Evolutionary conservation across 768 basidiomycete genomes (phyloP).

Genomic region (Boletus rufocinnamomeus): DNA sequence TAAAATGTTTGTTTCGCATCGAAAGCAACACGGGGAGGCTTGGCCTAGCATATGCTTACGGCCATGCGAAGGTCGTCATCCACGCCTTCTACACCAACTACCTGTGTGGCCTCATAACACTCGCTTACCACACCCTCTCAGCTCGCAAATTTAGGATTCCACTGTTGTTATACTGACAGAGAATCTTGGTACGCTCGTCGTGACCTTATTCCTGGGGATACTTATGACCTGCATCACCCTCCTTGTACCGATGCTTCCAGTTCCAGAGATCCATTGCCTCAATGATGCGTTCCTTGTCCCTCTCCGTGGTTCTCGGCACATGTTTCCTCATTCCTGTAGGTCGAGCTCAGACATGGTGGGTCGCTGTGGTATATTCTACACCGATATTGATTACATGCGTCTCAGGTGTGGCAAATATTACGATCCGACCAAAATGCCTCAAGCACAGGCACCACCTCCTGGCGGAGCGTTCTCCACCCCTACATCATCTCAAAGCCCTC

Average conservation of each 20-base stretch:
- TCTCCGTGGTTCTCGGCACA: conserved; percentile 16
- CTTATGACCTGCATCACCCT: background rate
- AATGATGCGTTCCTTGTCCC: conserved; percentile 9
- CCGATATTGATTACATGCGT: background rate
- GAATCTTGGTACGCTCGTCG: conserved; percentile 7
- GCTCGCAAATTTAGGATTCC: background rate
- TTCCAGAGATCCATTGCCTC: conserved; percentile 1
- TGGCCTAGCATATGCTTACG: background rate
- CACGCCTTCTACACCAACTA: background rate
- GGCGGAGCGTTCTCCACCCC: conserved; percentile 51
- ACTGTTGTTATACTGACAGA: background rate
- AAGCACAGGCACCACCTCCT: conserved; percentile 40
- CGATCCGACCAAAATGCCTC: conserved; percentile 42
- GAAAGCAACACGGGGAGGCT: background rate
- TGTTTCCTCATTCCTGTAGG: conserved; percentile 17
- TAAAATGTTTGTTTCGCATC: conserved; percentile 9
- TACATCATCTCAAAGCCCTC: conserved; percentile 38
- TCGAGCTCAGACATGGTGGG: conserved; percentile 34
- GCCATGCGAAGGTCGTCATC: background rate
- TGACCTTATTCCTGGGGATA: background rate
- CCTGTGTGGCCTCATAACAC: background rate
- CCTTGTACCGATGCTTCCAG: background rate
- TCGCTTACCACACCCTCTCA: conserved; percentile 13
- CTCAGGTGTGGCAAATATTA: conserved; percentile 54
- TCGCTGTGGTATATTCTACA: background rate